Percentiles rank a stretch among this genome's conserved stretches.
phyloP scores from a whole-genome alignment of 2,329 filamentous ascomycete genomes.

The Calycina herbarum region DNA sequence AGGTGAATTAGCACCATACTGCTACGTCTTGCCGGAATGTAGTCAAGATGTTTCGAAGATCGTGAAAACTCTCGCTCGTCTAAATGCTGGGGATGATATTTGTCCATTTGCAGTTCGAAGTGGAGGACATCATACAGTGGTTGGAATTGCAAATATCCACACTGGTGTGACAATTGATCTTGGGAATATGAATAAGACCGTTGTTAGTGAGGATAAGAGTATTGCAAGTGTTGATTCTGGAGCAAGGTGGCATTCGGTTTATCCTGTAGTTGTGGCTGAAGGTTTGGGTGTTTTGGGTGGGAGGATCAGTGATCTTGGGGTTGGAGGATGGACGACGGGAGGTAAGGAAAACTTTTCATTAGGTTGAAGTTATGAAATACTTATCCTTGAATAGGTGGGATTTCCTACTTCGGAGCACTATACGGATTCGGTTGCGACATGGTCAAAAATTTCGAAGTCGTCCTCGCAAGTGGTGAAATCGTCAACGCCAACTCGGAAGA shows the following conservation, averaged over 20 bases:
- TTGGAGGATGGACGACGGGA: conserved; percentile 41
- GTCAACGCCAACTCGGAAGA: conserved; percentile 44
- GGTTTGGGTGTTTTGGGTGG: conserved; percentile 39
- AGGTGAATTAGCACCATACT: background rate
- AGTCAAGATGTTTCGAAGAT: background rate
- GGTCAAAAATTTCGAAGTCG: conserved; percentile 51
- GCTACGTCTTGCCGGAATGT: background rate
- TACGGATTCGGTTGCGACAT: conserved; percentile 52
- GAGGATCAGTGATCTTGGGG: conserved; percentile 39
- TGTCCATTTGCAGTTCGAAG: conserved; percentile 7
- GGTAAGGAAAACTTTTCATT: conserved; percentile 17
- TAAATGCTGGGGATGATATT: background rate
- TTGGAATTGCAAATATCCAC: conserved; percentile 44
- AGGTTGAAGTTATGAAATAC: conserved; percentile 29
- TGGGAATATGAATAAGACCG: conserved; percentile 40
- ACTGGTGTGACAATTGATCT: conserved; percentile 46
- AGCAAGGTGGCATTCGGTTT: conserved; percentile 41
- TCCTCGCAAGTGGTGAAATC: conserved; percentile 51
- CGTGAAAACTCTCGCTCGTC: background rate
- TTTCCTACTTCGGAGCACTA: conserved; percentile 42
- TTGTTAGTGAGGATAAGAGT: conserved; percentile 26
- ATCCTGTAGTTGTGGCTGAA: conserved; percentile 36
- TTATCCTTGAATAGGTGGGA: conserved; percentile 36
- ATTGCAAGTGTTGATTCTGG: conserved; percentile 40
- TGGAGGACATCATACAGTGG: conserved; percentile 1